phyloP scores from a whole-genome alignment of 1,139 yeast genomes.

The Candida sp. region DNA sequence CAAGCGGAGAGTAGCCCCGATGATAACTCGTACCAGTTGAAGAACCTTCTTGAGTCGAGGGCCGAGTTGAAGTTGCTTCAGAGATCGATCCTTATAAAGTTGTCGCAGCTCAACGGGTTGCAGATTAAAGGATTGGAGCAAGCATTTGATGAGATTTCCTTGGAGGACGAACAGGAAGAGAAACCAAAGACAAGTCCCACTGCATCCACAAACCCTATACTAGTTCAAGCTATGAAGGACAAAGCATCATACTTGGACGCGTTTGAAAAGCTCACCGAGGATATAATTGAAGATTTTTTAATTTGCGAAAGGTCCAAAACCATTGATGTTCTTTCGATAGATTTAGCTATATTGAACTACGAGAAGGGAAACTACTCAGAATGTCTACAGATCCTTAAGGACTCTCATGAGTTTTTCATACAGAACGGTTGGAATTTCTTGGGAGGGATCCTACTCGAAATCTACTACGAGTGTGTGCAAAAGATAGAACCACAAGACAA shows the following conservation, averaged over 20 bases:
- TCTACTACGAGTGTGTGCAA: slow-evolving; percentile 73
- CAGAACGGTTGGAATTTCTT: slow-evolving; percentile 76
- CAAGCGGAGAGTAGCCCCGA: slow-evolving; percentile 7
- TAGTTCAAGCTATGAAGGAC: slow-evolving; percentile 6
- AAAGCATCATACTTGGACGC: slow-evolving; percentile 22
- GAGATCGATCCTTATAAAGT: slow-evolving; percentile 41
- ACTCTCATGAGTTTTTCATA: slow-evolving; percentile 70
- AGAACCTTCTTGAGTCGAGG: slow-evolving; percentile 42
- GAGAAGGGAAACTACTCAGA: slow-evolving; percentile 59
- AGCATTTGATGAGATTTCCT: slow-evolving; percentile 27
- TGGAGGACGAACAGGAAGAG: slow-evolving; percentile 8
- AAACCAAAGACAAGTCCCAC: not conserved
- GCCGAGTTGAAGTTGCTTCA: slow-evolving; percentile 53
- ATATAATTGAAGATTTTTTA: slow-evolving; percentile 49
- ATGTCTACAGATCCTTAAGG: slow-evolving; percentile 66
- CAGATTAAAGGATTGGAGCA: slow-evolving; percentile 30
- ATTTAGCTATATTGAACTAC: slow-evolving; percentile 74
- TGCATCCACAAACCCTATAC: slow-evolving; percentile 1
- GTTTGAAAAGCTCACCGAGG: slow-evolving; percentile 45
- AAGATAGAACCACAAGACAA: slow-evolving; percentile 30
- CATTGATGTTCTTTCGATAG: slow-evolving; percentile 79
- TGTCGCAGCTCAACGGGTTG: slow-evolving; percentile 39
- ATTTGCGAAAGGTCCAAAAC: slow-evolving; percentile 59
- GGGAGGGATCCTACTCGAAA: slow-evolving; percentile 65
- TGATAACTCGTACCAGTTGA: slow-evolving; percentile 18